Conservation (phyloP, 2,329 filamentous ascomycete genomes). For the Cadophora malorum region DNA sequence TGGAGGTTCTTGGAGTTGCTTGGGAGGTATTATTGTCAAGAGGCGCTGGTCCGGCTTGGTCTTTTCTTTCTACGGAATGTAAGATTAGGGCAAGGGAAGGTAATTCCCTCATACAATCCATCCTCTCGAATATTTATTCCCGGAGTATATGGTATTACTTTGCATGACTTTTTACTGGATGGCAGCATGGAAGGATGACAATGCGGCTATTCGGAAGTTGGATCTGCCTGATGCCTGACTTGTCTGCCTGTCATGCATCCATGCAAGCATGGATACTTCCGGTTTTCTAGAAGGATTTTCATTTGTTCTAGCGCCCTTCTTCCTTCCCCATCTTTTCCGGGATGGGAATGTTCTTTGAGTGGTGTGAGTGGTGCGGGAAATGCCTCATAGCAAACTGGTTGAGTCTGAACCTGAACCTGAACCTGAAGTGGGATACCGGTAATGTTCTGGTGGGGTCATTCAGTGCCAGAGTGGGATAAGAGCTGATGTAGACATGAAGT, state of each 20-base stretch:
- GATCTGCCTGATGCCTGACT: too few species aligned
- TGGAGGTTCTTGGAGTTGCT: not conserved
- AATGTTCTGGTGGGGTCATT: too few species aligned
- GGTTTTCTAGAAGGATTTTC: not conserved
- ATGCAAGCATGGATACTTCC: not conserved
- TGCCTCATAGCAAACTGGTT: too few species aligned
- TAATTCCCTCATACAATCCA: not conserved
- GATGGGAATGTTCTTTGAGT: not conserved
- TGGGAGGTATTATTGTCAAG: too few species aligned
- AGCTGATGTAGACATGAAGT: too few species aligned
- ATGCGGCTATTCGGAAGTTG: constrained; percentile 1
- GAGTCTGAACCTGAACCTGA: too few species aligned
- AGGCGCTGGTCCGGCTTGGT: not conserved
- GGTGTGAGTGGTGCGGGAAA: not conserved
- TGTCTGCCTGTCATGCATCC: not conserved
- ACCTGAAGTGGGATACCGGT: too few species aligned
- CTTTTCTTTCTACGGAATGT: not conserved
- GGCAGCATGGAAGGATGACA: not conserved
- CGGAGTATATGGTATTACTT: too few species aligned
- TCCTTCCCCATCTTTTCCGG: not conserved
- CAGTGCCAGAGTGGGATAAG: too few species aligned
- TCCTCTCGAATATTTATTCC: not conserved
- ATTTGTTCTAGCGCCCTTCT: not conserved
- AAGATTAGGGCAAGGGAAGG: too few species aligned
- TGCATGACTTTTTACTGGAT: too few species aligned